phyloP scores from a whole-genome alignment of 148 eudicot species.

The Vaccinium macrocarpon region DNA sequence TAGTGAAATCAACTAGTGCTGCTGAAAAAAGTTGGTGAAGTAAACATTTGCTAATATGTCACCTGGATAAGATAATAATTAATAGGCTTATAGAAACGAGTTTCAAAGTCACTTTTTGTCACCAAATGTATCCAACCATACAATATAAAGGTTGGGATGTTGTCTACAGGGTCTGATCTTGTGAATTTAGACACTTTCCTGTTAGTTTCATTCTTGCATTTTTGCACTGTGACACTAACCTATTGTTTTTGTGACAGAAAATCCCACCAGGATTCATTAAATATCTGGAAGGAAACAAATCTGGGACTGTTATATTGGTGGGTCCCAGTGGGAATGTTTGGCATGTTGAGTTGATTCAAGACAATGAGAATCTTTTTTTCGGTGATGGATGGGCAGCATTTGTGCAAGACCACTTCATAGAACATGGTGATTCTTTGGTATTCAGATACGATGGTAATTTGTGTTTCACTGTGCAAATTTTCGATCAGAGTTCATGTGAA shows the following conservation, averaged over 20 bases:
- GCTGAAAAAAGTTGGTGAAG: neutral
- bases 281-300: constrained; percentile 48
- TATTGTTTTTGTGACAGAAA: constrained; percentile 42
- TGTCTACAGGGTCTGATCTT: neutral
- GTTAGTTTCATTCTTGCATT: neutral
- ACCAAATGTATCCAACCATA: neutral
- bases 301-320: constrained; percentile 46
- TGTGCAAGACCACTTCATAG: constrained; percentile 67
- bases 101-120: neutral
- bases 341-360: constrained; percentile 51
- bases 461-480: constrained; percentile 65
- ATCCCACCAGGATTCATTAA: constrained; percentile 62
- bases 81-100: neutral
- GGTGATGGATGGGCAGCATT: constrained; percentile 73
- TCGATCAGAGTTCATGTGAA: constrained; percentile 81
- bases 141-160: neutral
- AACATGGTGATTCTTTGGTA: constrained; percentile 68
- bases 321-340: constrained; percentile 89
- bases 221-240: neutral
- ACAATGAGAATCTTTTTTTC: constrained; percentile 49
- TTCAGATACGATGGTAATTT: constrained; percentile 77
- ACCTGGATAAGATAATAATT: neutral
- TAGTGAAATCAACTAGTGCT: neutral
- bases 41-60: neutral
- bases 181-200: neutral